Evolutionary conservation across 1,139 yeast genomes (phyloP).

Genomic region (Geotrichum cucujoidarum): DNA sequence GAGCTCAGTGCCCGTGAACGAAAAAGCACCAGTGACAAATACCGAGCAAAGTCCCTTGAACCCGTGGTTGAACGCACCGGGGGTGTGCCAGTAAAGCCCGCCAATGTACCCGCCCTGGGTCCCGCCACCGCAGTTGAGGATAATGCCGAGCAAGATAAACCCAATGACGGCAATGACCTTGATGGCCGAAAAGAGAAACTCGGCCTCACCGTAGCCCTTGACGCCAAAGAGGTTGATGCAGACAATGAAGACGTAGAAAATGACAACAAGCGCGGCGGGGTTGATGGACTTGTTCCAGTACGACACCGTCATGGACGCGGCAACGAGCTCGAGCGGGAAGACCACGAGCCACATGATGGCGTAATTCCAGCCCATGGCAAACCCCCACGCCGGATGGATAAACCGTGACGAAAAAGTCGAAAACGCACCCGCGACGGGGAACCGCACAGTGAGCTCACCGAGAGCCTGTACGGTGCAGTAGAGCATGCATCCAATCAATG

Average conservation of each 20-base stretch:
- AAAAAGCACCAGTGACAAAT: slow-evolving; percentile 80
- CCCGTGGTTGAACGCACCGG: slow-evolving; percentile 59
- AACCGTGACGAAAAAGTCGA: slow-evolving; percentile 65
- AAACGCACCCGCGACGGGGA: slow-evolving; percentile 78
- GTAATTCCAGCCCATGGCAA: slow-evolving; percentile 80
- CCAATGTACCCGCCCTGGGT: slow-evolving; percentile 61
- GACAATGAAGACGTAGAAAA: slow-evolving; percentile 55
- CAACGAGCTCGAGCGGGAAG: slow-evolving; percentile 69
- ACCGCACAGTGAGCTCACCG: slow-evolving; percentile 76
- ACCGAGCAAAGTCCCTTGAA: slow-evolving; percentile 82
- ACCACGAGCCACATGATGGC: slow-evolving; percentile 72
- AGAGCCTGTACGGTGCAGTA: slow-evolving; percentile 77
- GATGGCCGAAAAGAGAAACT: slow-evolving; percentile 52
- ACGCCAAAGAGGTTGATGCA: slow-evolving; percentile 62
- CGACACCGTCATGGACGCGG: slow-evolving; percentile 65
- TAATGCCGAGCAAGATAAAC: slow-evolving; percentile 58
- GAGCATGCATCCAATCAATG: slow-evolving; percentile 64
- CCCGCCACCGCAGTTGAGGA: slow-evolving; percentile 65
- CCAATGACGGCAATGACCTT: slow-evolving; percentile 58
- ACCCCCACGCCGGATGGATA: slow-evolving; percentile 74
- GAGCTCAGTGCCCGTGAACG: slow-evolving; percentile 79
- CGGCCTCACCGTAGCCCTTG: slow-evolving; percentile 68
- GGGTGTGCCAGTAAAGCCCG: slow-evolving; percentile 53
- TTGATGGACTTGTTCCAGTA: slow-evolving; percentile 56
- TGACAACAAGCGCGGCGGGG: slow-evolving; percentile 62